Conservation (phyloP, 2,329 filamentous ascomycete genomes). For the Pestalotiopsis fici region DNA sequence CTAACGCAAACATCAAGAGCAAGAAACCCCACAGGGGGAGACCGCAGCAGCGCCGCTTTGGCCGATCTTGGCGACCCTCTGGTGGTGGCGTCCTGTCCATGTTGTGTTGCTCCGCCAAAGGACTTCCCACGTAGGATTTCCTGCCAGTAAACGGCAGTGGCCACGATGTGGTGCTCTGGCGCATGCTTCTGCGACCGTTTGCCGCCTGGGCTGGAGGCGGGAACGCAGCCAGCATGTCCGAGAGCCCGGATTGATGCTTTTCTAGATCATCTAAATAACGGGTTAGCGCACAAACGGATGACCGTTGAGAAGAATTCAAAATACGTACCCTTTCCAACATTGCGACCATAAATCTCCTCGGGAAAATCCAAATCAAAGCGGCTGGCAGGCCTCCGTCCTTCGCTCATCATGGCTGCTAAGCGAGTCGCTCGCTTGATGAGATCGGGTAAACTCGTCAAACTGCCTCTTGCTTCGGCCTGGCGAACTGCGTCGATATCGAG, state of each 20-base stretch:
- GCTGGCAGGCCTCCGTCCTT: constrained; percentile 68
- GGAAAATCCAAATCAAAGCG: constrained; percentile 56
- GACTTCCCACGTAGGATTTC: constrained; percentile 19
- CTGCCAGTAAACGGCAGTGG: constrained; percentile 39
- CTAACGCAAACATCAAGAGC: constrained; percentile 60
- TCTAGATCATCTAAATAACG: constrained; percentile 34
- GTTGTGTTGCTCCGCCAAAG: neutral
- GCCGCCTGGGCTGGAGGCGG: constrained; percentile 59
- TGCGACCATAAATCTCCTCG: constrained; percentile 40
- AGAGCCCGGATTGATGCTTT: constrained; percentile 54
- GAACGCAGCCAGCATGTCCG: constrained; percentile 67
- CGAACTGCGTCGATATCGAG: constrained; percentile 82
- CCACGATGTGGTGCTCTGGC: constrained; percentile 52
- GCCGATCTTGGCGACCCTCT: neutral
- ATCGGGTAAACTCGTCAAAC: constrained; percentile 88
- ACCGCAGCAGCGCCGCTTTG: constrained; percentile 73
- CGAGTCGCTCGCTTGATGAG: constrained; percentile 86
- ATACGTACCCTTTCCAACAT: constrained; percentile 38
- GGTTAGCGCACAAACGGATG: constrained; percentile 13
- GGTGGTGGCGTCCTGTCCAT: neutral
- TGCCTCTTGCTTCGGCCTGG: constrained; percentile 81
- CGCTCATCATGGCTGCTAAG: constrained; percentile 84
- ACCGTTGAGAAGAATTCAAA: neutral
- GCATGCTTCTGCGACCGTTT: constrained; percentile 36
- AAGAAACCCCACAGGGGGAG: constrained; percentile 80